Base-by-base conservation (phyloP, 1,139 yeast genomes). In the Oligophagozyma castellii region DNA sequence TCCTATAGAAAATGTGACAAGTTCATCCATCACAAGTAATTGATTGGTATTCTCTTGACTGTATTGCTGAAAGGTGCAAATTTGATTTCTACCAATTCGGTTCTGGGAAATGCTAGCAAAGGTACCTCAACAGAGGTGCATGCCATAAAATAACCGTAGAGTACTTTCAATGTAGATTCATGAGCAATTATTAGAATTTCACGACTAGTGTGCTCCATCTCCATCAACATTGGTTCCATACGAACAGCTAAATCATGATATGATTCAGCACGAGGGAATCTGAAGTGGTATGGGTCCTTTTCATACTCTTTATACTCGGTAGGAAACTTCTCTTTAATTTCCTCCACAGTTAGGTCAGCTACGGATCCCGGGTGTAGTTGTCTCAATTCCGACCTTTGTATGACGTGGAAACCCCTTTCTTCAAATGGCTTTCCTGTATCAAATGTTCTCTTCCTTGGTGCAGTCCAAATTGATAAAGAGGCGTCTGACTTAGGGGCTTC, bases 161-260 rank as follows among this genome's bases (percentile, higher is more conserved):
- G 65, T 3, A 89, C 95, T 35, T 84, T 66, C 38, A 92, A 63
- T 1, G 89, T 79, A 1, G 94, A 73, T 46, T 86, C 95, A 51
- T 92, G 96, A 1, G 95, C 96, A 42, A 89, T 79, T 35, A 89
- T 77, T 38, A 89, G 61, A 16, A 92, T 68, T 52, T 84, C 95
- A 15, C 92, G 84, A 33, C 80, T 68, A 68, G 78, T 75, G 42
- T 95, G 68, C 53, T 86, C 98, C 74, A 89, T 76, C 55, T 86
- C 96, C 52, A 89, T 63, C 37, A 89, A 73, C 36, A 89, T 63
- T 0, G 98, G 95, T 55, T 92, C 98, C 56, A 92, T 71, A 42
- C 94, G 74, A 25, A 89, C 78, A 0, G 98, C 96, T 34, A 92
- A 65, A 53, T 89, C 98, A 54, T 89, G 98, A 51, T 84, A 89